Base-by-base conservation (phyloP, 2,329 filamentous ascomycete genomes). In the Trichoderma sp. region DNA sequence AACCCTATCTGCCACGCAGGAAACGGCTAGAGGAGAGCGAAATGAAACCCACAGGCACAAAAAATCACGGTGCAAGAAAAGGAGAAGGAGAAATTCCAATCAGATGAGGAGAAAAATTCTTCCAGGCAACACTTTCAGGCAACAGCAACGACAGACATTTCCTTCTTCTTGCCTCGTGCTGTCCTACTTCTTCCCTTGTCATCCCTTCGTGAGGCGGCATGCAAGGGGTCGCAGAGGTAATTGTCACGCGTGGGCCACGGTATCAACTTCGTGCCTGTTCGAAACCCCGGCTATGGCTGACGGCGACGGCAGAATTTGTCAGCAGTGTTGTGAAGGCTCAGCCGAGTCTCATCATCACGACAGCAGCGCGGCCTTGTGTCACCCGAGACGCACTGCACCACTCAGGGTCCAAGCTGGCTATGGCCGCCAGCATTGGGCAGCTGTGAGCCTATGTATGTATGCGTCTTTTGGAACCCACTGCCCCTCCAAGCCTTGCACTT, bases 301-400 rank as follows among this genome's bases (percentile, higher is more conserved):
- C 58, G 21, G 34, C 34, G 21, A 61, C 21, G 39, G 19, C 44
- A 26, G 43, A 47, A 19, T 52, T 10, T 24, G 58, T 61, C 58
- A 61, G 58, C 58, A 34, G 47, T 52, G 58, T 39, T 61, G 58
- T 48, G 51, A 61, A 44, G 30, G 52, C 47, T 61, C 48, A 24
- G 39, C 28, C 28, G 41, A 61, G 47, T 44, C 34, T 12, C 34
- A n/a, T 24, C 34, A 61, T 43, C 58, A 41, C 58, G 45, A 61
- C 58, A 43, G 26, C 58, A 26, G 47, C 28, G n/a, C 21, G 26
- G 7, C 14, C 28, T 26, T 61, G 47, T 62, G 50, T 62, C 50
- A 62, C 50, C 48, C 30, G 30, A 34, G 50, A 34, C 17, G 50
- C 50, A 52, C 17, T 52, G 57, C 57, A 51, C 34, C 19, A 21